Evolutionary conservation across 2,329 filamentous ascomycete genomes (phyloP).

Genomic region (Dactylellina haptotyla): DNA sequence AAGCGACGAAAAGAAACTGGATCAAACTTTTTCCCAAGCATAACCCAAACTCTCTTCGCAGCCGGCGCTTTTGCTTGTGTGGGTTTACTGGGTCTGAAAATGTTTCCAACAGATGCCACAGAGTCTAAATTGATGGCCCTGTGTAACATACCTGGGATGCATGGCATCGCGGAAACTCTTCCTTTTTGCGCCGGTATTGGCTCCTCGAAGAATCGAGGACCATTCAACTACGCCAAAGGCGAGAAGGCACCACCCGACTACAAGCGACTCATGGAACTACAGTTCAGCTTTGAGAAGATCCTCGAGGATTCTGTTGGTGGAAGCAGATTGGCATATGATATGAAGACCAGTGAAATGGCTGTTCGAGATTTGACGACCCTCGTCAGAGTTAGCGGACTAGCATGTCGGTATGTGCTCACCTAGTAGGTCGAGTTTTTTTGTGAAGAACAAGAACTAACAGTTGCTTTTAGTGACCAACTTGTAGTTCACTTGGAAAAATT

Average conservation of each 20-base stretch:
- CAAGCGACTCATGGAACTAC: conserved; percentile 71
- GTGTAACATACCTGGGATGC: conserved; percentile 38
- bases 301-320: conserved; percentile 74
- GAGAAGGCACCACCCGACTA: conserved; percentile 51
- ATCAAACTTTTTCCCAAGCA: neutral
- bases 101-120: conserved; percentile 18
- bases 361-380: conserved; percentile 78
- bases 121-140: conserved; percentile 27
- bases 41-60: conserved; percentile 1
- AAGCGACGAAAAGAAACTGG: conserved; percentile 26
- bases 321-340: conserved; percentile 76
- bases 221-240: conserved; percentile 40
- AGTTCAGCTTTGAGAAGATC: conserved; percentile 80
- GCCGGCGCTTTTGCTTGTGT: conserved; percentile 17
- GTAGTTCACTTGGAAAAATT: conserved; percentile 80
- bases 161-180: conserved; percentile 35
- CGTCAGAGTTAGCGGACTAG: conserved; percentile 67
- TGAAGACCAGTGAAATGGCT: conserved; percentile 79
- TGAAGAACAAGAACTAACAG: neutral
- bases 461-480: conserved; percentile 70
- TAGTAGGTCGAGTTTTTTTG: neutral
- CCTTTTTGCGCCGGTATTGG: conserved; percentile 21
- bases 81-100: conserved; percentile 20
- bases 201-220: conserved; percentile 4
- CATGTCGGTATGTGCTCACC: conserved; percentile 49